Base-by-base conservation (phyloP, 139 green algal genomes). In the Haematococcus sp. region DNA sequence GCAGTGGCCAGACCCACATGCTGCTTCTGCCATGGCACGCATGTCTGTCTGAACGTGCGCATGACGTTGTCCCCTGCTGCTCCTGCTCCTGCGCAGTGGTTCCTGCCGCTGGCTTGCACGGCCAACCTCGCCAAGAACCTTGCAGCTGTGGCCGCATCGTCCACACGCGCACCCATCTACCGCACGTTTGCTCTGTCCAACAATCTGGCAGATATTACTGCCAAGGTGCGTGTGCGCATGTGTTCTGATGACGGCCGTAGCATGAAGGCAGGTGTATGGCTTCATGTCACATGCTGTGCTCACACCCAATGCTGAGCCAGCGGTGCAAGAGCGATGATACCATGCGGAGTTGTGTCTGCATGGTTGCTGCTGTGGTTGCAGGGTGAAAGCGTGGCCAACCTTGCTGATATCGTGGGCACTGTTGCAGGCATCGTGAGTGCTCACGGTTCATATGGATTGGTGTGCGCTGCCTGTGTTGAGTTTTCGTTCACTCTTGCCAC, bases 51-150 rank as follows among this genome's bases (percentile, higher is more conserved):
- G n/a, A n/a, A n/a, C n/a, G n/a, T n/a, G n/a, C n/a, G n/a, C n/a
- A n/a, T n/a, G n/a, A n/a, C n/a, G n/a, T n/a, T n/a, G n/a, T n/a
- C n/a, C n/a, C n/a, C n/a, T n/a, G n/a, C n/a, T n/a, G n/a, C n/a
- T n/a, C n/a, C n/a, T n/a, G n/a, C n/a, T n/a, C n/a, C n/a, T n/a
- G n/a, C 61, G 51, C 58, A 68, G 46, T 59, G 73, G 20, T 97
- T 97, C 78, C 85, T 97, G 65, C 90, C 92, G 0, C 81, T 96
- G 4, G 92, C 91, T 22, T 96, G 91, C 84, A 90, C 86, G 43
- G 91, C 91, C 69, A 96, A 94, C 71, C 78, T 96, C 27, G 79
- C 87, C 56, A 93, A 94, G 84, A 95, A 95, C 81, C 75, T 94
- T 67, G 90, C 88, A 27, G 90, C 86, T 16, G 91, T 96, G 59